Conservation (phyloP, 495 filamentous ascomycete species). For the Penicillium bialowiezense region DNA sequence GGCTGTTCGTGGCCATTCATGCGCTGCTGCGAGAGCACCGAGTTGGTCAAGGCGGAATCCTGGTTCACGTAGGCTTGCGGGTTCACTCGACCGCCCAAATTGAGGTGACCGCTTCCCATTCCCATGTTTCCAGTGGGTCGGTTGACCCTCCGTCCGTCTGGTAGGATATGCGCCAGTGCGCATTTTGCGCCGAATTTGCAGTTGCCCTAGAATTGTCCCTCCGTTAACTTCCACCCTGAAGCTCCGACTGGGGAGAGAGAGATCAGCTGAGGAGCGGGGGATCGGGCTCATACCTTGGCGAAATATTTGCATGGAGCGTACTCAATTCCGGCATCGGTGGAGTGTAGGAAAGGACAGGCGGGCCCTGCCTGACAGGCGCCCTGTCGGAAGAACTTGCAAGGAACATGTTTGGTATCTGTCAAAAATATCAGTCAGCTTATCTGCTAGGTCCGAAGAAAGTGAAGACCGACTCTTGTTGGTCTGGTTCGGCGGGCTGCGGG, state of each 20-base stretch:
- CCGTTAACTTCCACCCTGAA: constrained; percentile 8
- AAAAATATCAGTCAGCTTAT: constrained; percentile 12
- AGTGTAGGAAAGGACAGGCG: constrained; percentile 95
- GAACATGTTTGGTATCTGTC: constrained; percentile 92
- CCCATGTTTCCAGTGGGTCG: constrained; percentile 46
- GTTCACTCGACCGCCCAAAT: constrained; percentile 71
- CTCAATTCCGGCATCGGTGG: constrained; percentile 72
- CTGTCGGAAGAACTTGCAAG: constrained; percentile 98
- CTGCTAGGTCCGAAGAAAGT: background rate
- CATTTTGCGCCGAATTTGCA: constrained; percentile 99
- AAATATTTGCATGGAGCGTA: constrained; percentile 97
- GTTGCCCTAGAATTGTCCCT: constrained; percentile 64
- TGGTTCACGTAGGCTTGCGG: constrained; percentile 60
- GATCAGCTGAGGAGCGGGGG: background rate
- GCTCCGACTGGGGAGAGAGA: too few species aligned
- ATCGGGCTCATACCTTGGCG: constrained; percentile 71
- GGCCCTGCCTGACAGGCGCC: constrained; percentile 94
- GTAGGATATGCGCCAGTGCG: constrained; percentile 90
- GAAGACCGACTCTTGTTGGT: constrained; percentile 64
- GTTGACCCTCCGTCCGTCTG: constrained; percentile 90
- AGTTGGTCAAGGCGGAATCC: constrained; percentile 79
- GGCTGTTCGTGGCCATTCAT: constrained; percentile 44
- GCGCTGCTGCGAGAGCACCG: constrained; percentile 71
- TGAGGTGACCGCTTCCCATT: constrained; percentile 53
- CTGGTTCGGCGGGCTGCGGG: constrained; percentile 73